A percentile compares a stretch with the other conserved stretches of the same genome.
Evolutionary conservation across 2,329 filamentous ascomycete species (phyloP).

Genomic region (Aulographum hederae): DNA sequence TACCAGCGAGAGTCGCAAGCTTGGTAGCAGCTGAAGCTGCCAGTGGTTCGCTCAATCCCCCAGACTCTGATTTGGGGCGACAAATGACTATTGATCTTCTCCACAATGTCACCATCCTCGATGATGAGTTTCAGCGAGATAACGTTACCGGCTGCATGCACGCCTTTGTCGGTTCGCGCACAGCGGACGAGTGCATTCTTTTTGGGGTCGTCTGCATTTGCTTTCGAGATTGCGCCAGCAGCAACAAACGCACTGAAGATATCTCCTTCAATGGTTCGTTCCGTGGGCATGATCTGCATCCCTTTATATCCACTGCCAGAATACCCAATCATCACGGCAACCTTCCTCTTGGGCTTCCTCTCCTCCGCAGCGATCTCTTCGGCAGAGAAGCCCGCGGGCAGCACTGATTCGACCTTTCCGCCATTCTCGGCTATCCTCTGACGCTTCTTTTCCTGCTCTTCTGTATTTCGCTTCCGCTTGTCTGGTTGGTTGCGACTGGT

Average conservation of each 20-base stretch:
- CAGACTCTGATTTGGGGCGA: slow-evolving; percentile 84
- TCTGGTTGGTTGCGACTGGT: slow-evolving; percentile 26
- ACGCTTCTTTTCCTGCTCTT: slow-evolving; percentile 20
- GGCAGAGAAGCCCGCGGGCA: slow-evolving; percentile 39
- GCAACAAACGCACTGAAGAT: slow-evolving; percentile 82
- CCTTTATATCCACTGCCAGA: slow-evolving; percentile 93
- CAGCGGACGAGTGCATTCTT: slow-evolving; percentile 90
- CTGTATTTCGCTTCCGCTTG: slow-evolving; percentile 24
- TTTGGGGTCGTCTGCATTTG: slow-evolving; percentile 89
- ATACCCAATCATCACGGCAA: slow-evolving; percentile 89
- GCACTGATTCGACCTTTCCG: slow-evolving; percentile 24
- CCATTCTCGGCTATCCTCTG: slow-evolving; percentile 14
- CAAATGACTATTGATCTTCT: slow-evolving; percentile 77
- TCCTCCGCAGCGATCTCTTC: slow-evolving; percentile 81
- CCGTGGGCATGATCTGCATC: slow-evolving; percentile 60
- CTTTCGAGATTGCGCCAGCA: slow-evolving; percentile 86
- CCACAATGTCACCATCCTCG: slow-evolving; percentile 70
- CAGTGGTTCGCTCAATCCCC: slow-evolving; percentile 80
- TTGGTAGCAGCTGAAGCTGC: slow-evolving; percentile 87
- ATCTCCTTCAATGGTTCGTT: slow-evolving; percentile 93
- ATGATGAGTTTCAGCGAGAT: slow-evolving; percentile 92
- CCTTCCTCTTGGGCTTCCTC: slow-evolving; percentile 84
- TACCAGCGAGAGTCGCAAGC: slow-evolving; percentile 91
- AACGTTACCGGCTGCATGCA: slow-evolving; percentile 89
- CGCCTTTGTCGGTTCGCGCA: slow-evolving; percentile 91